Base-by-base conservation (phyloP, 345 rosid genomes). In the Anacardium occidentale region DNA sequence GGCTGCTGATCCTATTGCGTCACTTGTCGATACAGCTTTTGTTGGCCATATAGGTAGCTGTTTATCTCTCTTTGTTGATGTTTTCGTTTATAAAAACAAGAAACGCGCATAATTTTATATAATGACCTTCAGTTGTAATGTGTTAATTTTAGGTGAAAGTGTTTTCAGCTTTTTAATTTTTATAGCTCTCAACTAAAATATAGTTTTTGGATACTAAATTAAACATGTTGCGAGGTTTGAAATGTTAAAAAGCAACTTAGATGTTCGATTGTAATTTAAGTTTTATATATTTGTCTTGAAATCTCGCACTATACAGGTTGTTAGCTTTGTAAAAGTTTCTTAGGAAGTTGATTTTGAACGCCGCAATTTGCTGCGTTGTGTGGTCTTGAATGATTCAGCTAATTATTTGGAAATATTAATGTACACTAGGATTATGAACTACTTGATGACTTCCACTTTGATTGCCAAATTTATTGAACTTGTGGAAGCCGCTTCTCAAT, bases 1-100 rank as follows among this genome's bases (percentile, higher is more conserved):
- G 69, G 93, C 97, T 14, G 97, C 98, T 76, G 98, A 94, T 62
- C 98, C 98, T 20, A 81, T 92, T 18, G 53, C 95, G n/a, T 90
- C 95, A 0, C 87, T 94, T 52, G 91, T 92, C 22, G 97, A 94
- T 77, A 89, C 97, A 1, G 97, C 93, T 0, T 92, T 86, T 73
- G 88, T 92, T 72, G 98, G 98, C 40, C 98, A 87, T 80, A 61
- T 92, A 47, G 98, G 97, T 91, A 79, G n/a, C 50, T 64, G 15
- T 10, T 70, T 63, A 15, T 20, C 57, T 64, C 26, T 2, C 4
- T 9, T 58, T 40, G n/a, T 44, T n/a, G 20, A 21, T 3, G 32
- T 1, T 29, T 29, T 1, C 32, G 32, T 29, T 29, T 29, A 1
- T 3, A 29, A 29, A 29, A 29, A 29, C 32, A 3, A 29, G 32